Conservation (phyloP, 805 yeast species). For the Teunomyces gatunensis region DNA sequence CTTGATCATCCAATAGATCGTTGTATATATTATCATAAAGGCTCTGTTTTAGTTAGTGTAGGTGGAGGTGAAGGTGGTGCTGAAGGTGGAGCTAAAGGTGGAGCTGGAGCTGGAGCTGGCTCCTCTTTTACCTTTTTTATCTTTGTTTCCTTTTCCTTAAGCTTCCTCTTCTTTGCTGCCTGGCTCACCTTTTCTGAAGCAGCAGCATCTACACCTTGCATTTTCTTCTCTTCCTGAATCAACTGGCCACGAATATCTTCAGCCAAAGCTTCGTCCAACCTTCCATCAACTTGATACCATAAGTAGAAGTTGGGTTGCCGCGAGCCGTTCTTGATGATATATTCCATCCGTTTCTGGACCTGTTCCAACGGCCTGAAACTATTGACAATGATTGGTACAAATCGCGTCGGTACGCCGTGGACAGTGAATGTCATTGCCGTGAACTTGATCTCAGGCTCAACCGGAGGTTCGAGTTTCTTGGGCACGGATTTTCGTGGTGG, state of each 20-base stretch:
- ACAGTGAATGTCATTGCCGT: conserved; percentile 69
- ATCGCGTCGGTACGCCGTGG: conserved; percentile 62
- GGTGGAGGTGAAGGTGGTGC: neutral
- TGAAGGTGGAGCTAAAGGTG: neutral
- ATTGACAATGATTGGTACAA: conserved; percentile 60
- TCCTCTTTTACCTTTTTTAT: conserved; percentile 14
- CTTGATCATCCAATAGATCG: conserved; percentile 16
- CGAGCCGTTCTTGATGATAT: conserved; percentile 56
- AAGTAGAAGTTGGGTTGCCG: conserved; percentile 61
- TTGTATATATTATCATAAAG: neutral
- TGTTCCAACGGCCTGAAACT: conserved; percentile 59
- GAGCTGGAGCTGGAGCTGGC: neutral
- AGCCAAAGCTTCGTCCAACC: conserved; percentile 62
- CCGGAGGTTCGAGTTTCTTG: conserved; percentile 29
- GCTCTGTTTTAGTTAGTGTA: neutral
- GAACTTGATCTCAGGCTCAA: conserved; percentile 45
- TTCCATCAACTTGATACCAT: conserved; percentile 84
- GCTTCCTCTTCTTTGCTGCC: conserved; percentile 32
- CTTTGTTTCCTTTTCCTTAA: conserved; percentile 23
- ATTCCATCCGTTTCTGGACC: conserved; percentile 61
- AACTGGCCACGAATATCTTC: conserved; percentile 61
- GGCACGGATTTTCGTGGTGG: conserved; percentile 13
- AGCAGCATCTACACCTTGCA: conserved; percentile 31
- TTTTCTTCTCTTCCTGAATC: conserved; percentile 50
- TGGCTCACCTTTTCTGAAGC: conserved; percentile 11